Conservation (phyloP, 1,139 yeast species). For the Kodamaea plutei region DNA sequence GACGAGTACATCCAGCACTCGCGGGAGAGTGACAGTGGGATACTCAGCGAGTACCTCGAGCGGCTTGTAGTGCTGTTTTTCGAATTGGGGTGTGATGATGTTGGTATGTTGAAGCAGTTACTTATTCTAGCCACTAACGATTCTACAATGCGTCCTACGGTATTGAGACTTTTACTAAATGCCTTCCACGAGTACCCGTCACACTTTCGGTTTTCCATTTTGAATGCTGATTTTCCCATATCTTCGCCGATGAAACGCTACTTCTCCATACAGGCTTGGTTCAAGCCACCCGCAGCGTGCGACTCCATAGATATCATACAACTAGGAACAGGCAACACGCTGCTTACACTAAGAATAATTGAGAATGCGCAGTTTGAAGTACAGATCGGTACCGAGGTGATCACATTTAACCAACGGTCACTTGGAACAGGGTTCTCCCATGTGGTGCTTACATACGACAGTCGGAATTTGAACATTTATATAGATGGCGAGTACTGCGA, state of each 20-base stretch:
- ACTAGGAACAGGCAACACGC: constrained; percentile 9
- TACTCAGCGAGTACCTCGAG: constrained; percentile 14
- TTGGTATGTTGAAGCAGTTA: not conserved
- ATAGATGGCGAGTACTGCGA: constrained; percentile 44
- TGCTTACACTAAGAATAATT: constrained; percentile 28
- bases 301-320: not conserved
- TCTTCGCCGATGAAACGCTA: constrained; percentile 9
- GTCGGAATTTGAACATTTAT: constrained; percentile 33
- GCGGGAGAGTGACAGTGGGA: constrained; percentile 12
- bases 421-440: constrained; percentile 23
- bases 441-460: constrained; percentile 37
- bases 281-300: constrained; percentile 16
- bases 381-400: constrained; percentile 21
- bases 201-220: constrained; percentile 30
- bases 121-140: not conserved
- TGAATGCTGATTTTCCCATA: constrained; percentile 19
- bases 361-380: constrained; percentile 32
- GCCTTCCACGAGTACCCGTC: constrained; percentile 21
- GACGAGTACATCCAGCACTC: constrained; percentile 7
- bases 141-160: not conserved
- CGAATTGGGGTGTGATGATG: constrained; percentile 34
- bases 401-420: constrained; percentile 3
- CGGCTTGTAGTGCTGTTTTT: constrained; percentile 25
- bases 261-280: constrained; percentile 35
- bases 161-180: constrained; percentile 18